Evolutionary conservation across 1,139 yeast species (phyloP).

Genomic region (Blastobotrys serpentis): DNA sequence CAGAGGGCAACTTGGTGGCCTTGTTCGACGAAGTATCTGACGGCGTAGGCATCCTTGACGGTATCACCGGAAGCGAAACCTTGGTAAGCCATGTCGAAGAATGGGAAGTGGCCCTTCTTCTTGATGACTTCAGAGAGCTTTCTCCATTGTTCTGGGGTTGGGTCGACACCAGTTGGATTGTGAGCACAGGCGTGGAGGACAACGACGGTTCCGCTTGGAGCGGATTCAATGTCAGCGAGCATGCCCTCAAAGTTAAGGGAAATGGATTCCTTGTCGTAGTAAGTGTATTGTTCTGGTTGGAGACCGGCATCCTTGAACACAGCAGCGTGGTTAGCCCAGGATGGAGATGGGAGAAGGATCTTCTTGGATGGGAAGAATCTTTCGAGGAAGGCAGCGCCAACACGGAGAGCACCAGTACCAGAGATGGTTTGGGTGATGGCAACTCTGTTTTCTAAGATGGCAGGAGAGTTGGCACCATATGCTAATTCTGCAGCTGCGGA

Average conservation of each 20-base stretch:
- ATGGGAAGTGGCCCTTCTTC: conserved; percentile 67
- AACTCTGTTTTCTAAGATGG: conserved; percentile 46
- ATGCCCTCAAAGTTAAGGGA: conserved; percentile 68
- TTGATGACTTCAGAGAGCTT: conserved; percentile 62
- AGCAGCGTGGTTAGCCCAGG: conserved; percentile 72
- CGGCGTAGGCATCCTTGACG: conserved; percentile 81
- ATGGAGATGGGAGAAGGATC: conserved; percentile 62
- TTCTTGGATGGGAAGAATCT: conserved; percentile 49
- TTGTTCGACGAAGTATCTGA: conserved; percentile 72
- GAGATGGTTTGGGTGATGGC: conserved; percentile 67
- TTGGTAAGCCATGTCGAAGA: conserved; percentile 96
- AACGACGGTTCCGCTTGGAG: conserved; percentile 77
- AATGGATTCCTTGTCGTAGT: conserved; percentile 65
- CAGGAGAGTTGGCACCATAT: conserved; percentile 44
- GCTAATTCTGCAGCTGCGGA: conserved; percentile 68
- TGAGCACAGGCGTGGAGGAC: conserved; percentile 95
- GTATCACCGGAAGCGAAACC: conserved; percentile 93
- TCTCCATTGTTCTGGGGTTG: conserved; percentile 82
- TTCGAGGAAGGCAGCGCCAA: conserved; percentile 62
- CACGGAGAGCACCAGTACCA: conserved; percentile 72
- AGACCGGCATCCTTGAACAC: conserved; percentile 50
- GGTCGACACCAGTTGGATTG: conserved; percentile 97
- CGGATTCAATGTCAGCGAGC: conserved; percentile 60
- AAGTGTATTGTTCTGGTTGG: conserved; percentile 54
- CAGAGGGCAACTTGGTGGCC: conserved; percentile 52